A percentile compares a stretch with the other conserved stretches of the same genome.
Conservation (phyloP, 1,284 basidiomycete species). For the Leccinum subfulvum region DNA sequence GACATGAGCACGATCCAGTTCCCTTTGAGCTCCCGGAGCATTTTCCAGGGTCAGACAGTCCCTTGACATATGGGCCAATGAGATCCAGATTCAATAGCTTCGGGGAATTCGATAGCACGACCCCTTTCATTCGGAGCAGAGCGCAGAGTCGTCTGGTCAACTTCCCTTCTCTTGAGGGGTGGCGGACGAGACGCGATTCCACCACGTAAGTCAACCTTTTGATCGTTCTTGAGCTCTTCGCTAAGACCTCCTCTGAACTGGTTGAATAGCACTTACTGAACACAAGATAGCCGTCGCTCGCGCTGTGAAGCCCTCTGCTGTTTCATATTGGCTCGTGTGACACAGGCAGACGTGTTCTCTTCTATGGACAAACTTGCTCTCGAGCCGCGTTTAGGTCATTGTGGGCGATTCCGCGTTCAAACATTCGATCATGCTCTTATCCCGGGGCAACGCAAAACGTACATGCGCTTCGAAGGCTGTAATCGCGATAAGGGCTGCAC, state of each 20-base stretch:
- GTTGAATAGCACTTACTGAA: conserved; percentile 67
- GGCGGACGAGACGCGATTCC: conserved; percentile 78
- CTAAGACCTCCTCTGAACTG: conserved; percentile 12
- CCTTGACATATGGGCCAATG: conserved; percentile 45
- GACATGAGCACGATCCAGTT: conserved; percentile 52
- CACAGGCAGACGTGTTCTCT: conserved; percentile 91
- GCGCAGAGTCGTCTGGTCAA: conserved; percentile 74
- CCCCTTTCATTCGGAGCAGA: conserved; percentile 78
- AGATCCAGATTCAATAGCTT: conserved; percentile 66
- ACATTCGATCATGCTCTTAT: conserved; percentile 93
- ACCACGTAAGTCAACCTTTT: conserved; percentile 59
- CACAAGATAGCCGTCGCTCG: conserved; percentile 91
- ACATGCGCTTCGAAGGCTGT: conserved; percentile 95
- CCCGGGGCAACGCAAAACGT: conserved; percentile 71
- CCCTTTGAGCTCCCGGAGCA: conserved; percentile 72
- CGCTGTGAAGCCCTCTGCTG: conserved; percentile 84
- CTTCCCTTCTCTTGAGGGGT: conserved; percentile 60
- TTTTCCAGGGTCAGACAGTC: conserved; percentile 48
- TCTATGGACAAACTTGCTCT: conserved; percentile 93
- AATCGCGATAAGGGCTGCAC: conserved; percentile 91
- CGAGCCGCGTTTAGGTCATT: conserved; percentile 89
- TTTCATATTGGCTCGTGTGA: conserved; percentile 90
- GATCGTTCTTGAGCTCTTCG: not conserved
- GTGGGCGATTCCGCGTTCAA: conserved; percentile 84
- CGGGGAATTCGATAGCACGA: conserved; percentile 63